Conservation (phyloP, 2,329 filamentous ascomycete species). For the Diaporthe aspalathi region DNA sequence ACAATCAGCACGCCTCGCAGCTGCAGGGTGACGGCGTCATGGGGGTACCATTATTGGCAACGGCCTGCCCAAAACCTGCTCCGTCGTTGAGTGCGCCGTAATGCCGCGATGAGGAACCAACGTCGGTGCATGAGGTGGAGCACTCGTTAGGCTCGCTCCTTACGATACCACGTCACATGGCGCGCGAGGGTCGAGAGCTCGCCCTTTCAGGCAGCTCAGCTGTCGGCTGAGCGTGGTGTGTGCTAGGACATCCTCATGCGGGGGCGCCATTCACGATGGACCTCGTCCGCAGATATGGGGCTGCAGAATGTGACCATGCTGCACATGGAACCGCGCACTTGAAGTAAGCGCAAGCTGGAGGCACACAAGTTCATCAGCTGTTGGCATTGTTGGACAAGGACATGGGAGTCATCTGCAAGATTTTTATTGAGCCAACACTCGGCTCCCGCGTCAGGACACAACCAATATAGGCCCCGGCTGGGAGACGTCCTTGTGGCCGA, state of each 20-base stretch:
- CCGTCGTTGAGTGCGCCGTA: background rate
- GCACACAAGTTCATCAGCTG: constrained; percentile 14
- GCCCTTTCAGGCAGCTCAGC: constrained; percentile 13
- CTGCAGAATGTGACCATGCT: background rate
- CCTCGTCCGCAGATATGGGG: background rate
- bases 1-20: background rate
- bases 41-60: background rate
- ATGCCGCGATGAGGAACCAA: constrained; percentile 21
- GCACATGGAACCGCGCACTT: background rate
- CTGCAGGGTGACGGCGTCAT: constrained; percentile 7
- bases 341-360: background rate
- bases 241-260: background rate
- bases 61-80: background rate
- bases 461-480: background rate
- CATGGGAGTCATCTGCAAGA: background rate
- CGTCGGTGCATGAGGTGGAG: background rate
- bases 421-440: background rate
- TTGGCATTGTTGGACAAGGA: background rate
- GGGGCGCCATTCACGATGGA: background rate
- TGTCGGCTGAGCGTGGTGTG: background rate
- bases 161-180: background rate
- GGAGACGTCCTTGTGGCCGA: background rate
- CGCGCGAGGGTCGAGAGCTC: background rate
- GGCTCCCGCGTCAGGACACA: background rate
- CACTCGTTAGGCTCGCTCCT: background rate